These are phyloP conservation scores for Styphnolobium japonicum DNA, from an alignment of 306 rosid species.

Conservation along the genomic window DNA sequence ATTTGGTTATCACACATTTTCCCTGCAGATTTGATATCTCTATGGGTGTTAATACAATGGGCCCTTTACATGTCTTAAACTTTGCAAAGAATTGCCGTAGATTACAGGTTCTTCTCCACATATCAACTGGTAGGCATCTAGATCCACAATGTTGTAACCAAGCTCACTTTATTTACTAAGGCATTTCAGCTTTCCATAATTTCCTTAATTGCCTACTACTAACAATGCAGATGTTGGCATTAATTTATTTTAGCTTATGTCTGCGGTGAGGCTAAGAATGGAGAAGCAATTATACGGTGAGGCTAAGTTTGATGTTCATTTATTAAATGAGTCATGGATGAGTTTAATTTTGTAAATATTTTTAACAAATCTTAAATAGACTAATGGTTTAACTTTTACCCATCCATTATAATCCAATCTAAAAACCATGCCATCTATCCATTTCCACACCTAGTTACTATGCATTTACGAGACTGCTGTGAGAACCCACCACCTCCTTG, in stretches of 20 bases:
- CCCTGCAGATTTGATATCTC: constrained; percentile 36
- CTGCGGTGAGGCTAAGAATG: constrained; percentile 30
- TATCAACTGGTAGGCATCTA: constrained; percentile 42
- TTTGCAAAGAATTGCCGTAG: constrained; percentile 37
- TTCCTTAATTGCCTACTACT: neutral
- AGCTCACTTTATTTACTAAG: too few relatives aligned
- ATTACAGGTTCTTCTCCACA: constrained; percentile 29
- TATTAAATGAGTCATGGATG: too few relatives aligned
- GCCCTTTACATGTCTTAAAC: constrained; percentile 33
- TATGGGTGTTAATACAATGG: constrained; percentile 33
- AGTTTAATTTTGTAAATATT: too few relatives aligned
- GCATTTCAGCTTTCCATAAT: neutral
- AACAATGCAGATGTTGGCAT: neutral
- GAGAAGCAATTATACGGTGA: neutral
- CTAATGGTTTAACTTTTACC: too few relatives aligned
- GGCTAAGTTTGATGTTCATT: too few relatives aligned
- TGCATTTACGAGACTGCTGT: too few relatives aligned
- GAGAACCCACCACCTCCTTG: too few relatives aligned
- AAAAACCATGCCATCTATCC: too few relatives aligned
- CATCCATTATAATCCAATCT: too few relatives aligned
- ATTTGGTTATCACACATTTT: neutral
- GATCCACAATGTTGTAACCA: neutral
- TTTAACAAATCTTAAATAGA: too few relatives aligned
- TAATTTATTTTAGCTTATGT: constrained; percentile 39
- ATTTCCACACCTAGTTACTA: too few relatives aligned